These are phyloP conservation scores for Alnus glutinosa DNA, from an alignment of 306 rosid species.

Conservation along the genomic window DNA sequence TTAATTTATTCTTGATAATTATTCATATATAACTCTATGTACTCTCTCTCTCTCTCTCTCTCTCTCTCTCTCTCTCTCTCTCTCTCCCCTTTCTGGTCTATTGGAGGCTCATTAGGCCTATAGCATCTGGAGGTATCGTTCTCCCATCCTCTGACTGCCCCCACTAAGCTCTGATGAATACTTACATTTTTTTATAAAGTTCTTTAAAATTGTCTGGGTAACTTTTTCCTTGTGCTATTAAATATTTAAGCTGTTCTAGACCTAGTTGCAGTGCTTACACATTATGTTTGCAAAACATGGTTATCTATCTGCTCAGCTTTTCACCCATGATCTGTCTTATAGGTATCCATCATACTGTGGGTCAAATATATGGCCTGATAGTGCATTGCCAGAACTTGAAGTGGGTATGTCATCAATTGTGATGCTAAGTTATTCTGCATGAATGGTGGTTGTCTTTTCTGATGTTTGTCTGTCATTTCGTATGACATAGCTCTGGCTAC, in stretches of 20 bases:
- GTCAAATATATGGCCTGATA: conserved; percentile 85
- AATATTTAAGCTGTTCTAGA: not conserved
- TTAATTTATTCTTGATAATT: not conserved
- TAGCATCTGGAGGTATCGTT: no score
- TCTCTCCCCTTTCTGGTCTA: not conserved
- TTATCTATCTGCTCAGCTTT: conserved; percentile 31
- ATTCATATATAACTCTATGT: not conserved
- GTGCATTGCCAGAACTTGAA: conserved; percentile 82
- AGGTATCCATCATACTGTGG: conserved; percentile 95
- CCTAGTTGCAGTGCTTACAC: not conserved
- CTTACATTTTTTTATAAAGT: not conserved
- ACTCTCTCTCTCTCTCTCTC: not conserved
- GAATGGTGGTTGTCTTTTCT: conserved; percentile 19
- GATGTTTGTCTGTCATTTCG: conserved; percentile 14
- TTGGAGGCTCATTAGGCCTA: no score
- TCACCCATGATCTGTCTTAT: conserved; percentile 27
- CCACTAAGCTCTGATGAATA: not conserved
- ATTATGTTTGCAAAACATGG: not conserved
- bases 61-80: not conserved
- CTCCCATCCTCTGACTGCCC: no score
- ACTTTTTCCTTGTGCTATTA: not conserved
- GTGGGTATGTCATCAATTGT: conserved; percentile 50
- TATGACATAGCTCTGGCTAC: not conserved
- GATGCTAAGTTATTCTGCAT: not conserved
- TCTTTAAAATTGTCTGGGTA: not conserved